A percentile compares a stretch with the other conserved stretches of the same genome.
These are phyloP conservation scores for Crithidia thermophila DNA, from an alignment of 208 protist species.

Conservation along the genomic window DNA sequence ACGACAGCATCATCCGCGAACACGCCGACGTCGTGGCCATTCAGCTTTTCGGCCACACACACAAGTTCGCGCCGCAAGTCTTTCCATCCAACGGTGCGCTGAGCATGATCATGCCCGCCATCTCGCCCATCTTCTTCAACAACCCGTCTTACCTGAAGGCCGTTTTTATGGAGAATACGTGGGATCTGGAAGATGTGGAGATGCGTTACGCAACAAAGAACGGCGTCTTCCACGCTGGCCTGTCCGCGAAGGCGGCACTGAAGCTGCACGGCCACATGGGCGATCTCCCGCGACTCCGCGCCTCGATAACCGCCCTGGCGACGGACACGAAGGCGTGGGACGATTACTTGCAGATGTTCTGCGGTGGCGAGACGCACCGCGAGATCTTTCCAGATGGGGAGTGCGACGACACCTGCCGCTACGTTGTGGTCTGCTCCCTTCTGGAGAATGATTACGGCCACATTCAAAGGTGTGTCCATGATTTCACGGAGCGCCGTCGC, in stretches of 20 bases:
- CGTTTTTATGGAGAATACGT: constrained; percentile 36
- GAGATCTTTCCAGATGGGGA: constrained; percentile 35
- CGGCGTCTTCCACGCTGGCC: constrained; percentile 40
- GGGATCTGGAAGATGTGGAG: constrained; percentile 37
- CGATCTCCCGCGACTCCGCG: constrained; percentile 22
- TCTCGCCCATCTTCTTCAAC: constrained; percentile 72
- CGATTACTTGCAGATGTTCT: constrained; percentile 46
- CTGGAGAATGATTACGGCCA: constrained; percentile 31
- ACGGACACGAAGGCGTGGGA: constrained; percentile 44
- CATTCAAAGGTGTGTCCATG: constrained; percentile 41
- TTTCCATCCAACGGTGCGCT: constrained; percentile 17
- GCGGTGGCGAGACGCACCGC: constrained; percentile 35
- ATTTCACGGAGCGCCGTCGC: not conserved
- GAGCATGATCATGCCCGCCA: constrained; percentile 58
- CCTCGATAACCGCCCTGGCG: constrained; percentile 20
- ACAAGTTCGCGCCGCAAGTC: constrained; percentile 60
- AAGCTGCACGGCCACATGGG: constrained; percentile 30
- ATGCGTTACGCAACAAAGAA: constrained; percentile 52
- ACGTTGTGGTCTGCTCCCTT: constrained; percentile 58
- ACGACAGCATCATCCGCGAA: constrained; percentile 48
- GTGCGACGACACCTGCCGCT: constrained; percentile 60
- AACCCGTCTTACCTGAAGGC: constrained; percentile 71
- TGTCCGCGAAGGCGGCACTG: constrained; percentile 35
- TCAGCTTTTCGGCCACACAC: constrained; percentile 81
- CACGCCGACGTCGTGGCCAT: constrained; percentile 45